Evolutionary conservation across 2,329 filamentous ascomycete genomes (phyloP).

Genomic region (Exophiala xenobiotica): DNA sequence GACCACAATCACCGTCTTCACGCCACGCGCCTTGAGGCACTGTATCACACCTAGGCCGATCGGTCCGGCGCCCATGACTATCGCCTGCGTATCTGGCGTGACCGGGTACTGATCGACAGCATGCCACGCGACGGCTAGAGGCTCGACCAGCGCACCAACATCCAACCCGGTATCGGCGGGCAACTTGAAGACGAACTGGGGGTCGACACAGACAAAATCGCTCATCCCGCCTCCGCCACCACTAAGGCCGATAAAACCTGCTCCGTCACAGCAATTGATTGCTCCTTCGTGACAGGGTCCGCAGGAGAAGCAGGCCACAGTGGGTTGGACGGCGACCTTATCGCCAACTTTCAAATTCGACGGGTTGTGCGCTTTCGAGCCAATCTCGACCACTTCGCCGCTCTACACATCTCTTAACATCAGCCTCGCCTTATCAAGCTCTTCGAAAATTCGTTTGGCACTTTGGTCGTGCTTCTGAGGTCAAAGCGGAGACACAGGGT

Average conservation of each 20-base stretch:
- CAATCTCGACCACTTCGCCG: conserved; percentile 60
- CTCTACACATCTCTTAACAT: conserved; percentile 32
- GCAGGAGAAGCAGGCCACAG: conserved; percentile 58
- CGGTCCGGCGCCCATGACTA: conserved; percentile 62
- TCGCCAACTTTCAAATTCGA: conserved; percentile 53
- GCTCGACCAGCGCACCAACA: conserved; percentile 61
- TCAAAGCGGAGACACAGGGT: not conserved
- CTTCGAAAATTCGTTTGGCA: not conserved
- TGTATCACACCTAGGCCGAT: conserved; percentile 63
- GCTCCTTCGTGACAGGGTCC: conserved; percentile 53
- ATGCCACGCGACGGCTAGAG: conserved; percentile 65
- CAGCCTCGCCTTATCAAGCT: not conserved
- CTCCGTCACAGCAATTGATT: conserved; percentile 59
- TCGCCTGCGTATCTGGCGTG: conserved; percentile 46
- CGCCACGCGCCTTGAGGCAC: conserved; percentile 55
- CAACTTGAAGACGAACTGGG: conserved; percentile 50
- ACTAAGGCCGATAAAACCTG: conserved; percentile 53
- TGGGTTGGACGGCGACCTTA: conserved; percentile 60
- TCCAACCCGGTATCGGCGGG: conserved; percentile 55
- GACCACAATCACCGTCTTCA: conserved; percentile 56
- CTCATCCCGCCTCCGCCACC: conserved; percentile 57
- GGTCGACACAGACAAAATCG: conserved; percentile 55
- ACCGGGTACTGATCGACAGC: conserved; percentile 54
- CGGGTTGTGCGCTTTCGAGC: conserved; percentile 43
- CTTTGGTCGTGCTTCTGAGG: too few relatives aligned